These are phyloP conservation scores for Penicillium alfredii DNA, from an alignment of 495 filamentous ascomycete species.

Conservation along the genomic window DNA sequence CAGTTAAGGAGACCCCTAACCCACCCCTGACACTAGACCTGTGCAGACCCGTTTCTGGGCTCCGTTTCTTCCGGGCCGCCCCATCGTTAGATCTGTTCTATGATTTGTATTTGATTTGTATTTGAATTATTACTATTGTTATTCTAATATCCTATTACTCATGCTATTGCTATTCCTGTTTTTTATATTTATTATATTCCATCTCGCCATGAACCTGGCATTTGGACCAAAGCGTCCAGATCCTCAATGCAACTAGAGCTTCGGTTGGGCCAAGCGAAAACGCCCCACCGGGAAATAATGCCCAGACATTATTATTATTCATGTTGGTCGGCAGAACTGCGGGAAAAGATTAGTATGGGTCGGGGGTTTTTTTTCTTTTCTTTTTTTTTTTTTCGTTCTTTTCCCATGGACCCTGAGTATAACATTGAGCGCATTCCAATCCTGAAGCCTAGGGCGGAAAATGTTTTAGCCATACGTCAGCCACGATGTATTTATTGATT, in stretches of 20 bases:
- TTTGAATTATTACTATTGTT: not conserved
- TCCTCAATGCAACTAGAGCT: slow-evolving; percentile 22
- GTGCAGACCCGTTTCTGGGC: slow-evolving; percentile 25
- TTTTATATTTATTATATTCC: too few relatives aligned
- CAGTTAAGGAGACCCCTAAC: slow-evolving; percentile 1
- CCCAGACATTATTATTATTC: slow-evolving; percentile 8
- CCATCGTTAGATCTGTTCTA: slow-evolving; percentile 13
- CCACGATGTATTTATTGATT: not conserved
- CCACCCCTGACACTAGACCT: slow-evolving; percentile 19
- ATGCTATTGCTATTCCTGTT: not conserved
- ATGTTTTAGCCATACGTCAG: not conserved
- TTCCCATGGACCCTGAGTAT: slow-evolving; percentile 14
- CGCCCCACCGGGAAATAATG: slow-evolving; percentile 4
- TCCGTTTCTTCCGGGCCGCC: slow-evolving; percentile 25
- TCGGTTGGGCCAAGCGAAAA: slow-evolving; percentile 23
- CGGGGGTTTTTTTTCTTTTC: slow-evolving; percentile 1
- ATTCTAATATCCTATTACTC: not conserved
- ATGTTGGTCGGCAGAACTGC: slow-evolving; percentile 26
- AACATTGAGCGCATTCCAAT: slow-evolving; percentile 4
- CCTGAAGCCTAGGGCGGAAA: not conserved
- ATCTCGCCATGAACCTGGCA: too few relatives aligned
- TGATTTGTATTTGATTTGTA: not conserved
- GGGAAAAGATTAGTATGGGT: slow-evolving; percentile 9
- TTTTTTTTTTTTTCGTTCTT: slow-evolving; percentile 1
- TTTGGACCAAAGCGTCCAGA: not conserved